Conservation (phyloP, 2,329 filamentous ascomycete species). For the Alternaria panax region DNA sequence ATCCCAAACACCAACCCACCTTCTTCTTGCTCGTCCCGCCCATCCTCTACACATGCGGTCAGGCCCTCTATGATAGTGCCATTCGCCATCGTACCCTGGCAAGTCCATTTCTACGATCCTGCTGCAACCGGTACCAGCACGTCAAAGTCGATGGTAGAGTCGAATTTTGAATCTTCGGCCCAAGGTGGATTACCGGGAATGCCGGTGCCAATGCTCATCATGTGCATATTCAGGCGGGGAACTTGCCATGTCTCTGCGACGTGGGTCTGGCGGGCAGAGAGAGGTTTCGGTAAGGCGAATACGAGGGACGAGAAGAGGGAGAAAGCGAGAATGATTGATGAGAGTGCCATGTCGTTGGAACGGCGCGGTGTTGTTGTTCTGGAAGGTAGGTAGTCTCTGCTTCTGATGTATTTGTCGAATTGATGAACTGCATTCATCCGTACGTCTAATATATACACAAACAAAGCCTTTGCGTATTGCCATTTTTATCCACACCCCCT, state of each 20-base stretch:
- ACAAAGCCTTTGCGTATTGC: background rate
- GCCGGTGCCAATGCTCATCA: constrained; percentile 35
- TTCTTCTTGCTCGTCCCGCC: background rate
- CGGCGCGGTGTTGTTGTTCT: background rate
- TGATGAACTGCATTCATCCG: no score
- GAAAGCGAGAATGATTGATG: background rate
- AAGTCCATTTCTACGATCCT: constrained; percentile 3
- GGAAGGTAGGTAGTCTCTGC: background rate
- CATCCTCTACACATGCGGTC: background rate
- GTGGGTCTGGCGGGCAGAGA: background rate
- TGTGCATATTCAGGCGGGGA: constrained; percentile 34
- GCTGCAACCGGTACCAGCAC: constrained; percentile 19
- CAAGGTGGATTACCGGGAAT: constrained; percentile 28
- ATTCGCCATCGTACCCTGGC: constrained; percentile 20
- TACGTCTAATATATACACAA: background rate
- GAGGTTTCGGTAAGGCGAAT: background rate
- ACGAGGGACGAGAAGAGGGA: constrained; percentile 2
- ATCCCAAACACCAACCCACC: constrained; percentile 10
- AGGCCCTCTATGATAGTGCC: constrained; percentile 17
- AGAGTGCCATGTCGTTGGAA: background rate
- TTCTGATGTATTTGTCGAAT: background rate
- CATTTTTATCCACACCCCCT: background rate
- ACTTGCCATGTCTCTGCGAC: constrained; percentile 28
- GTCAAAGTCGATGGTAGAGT: constrained; percentile 34
- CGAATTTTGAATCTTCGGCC: constrained; percentile 28